phyloP scores from a whole-genome alignment of 2,329 filamentous ascomycete species.

The Sporothrix schenckii region DNA sequence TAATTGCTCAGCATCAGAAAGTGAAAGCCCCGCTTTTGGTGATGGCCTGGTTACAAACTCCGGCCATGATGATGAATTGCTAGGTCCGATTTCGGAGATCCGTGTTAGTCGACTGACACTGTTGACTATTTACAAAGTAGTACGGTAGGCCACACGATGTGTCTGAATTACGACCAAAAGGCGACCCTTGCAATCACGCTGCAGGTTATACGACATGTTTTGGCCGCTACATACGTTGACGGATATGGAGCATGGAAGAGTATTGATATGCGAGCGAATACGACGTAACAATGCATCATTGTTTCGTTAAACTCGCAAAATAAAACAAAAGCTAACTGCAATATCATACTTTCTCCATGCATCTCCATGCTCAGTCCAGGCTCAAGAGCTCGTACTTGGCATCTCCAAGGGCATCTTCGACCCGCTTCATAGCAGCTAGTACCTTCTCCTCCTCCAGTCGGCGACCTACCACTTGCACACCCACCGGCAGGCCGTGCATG shows the following conservation, averaged over 20 bases:
- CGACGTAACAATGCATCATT: background rate
- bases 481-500: conserved; percentile 88
- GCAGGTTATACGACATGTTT: background rate
- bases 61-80: background rate
- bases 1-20: background rate
- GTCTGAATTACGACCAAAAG: conserved; percentile 18
- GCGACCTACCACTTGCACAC: conserved; percentile 78
- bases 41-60: conserved; percentile 2
- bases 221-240: too few species aligned
- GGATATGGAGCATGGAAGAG: background rate
- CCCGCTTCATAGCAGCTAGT: conserved; percentile 73
- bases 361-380: conserved; percentile 45
- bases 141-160: background rate
- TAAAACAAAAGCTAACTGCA: background rate
- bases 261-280: too few species aligned
- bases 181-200: background rate
- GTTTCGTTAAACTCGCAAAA: background rate
- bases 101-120: conserved; percentile 22
- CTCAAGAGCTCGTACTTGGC: conserved; percentile 57
- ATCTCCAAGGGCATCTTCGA: conserved; percentile 72
- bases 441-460: conserved; percentile 88
- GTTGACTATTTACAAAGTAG: background rate
- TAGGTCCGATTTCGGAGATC: conserved; percentile 32
- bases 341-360: background rate
- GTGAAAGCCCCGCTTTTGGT: conserved; percentile 22